These are phyloP conservation scores for Chondrostereum purpureum DNA, from an alignment of 1,284 basidiomycete genomes.

Conservation along the genomic window DNA sequence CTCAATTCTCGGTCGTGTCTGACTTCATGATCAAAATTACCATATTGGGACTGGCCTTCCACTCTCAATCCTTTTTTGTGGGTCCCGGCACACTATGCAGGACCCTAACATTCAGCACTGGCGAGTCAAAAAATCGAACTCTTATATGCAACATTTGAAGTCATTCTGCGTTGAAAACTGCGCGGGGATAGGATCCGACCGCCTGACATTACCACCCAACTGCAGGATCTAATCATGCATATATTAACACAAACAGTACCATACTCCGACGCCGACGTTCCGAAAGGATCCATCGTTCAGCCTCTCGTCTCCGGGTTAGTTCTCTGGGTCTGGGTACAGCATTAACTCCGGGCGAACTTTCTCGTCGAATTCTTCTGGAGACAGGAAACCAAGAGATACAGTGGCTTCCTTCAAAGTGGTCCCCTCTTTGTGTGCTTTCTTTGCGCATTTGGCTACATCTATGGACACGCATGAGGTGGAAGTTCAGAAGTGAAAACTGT, in stretches of 20 bases:
- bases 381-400: slow-evolving; percentile 80
- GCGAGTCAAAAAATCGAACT: too few species aligned
- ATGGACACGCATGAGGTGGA: slow-evolving; percentile 15
- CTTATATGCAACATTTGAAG: too few species aligned
- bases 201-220: too few species aligned
- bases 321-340: slow-evolving; percentile 61
- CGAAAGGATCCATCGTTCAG: too few species aligned
- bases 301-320: slow-evolving; percentile 2
- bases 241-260: too few species aligned
- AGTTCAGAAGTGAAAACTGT: slow-evolving; percentile 13
- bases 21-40: neutral
- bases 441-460: slow-evolving; percentile 98
- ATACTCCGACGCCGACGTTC: too few species aligned
- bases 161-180: too few species aligned
- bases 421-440: slow-evolving; percentile 99
- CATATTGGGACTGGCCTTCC: neutral
- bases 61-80: neutral
- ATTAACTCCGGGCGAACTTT: slow-evolving; percentile 94
- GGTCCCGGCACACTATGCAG: neutral
- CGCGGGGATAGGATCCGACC: too few species aligned
- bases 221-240: too few species aligned
- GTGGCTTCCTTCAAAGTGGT: slow-evolving; percentile 95
- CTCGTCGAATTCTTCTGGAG: slow-evolving; percentile 89
- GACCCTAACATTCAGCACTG: too few species aligned
- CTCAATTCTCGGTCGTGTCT: neutral